phyloP scores from a whole-genome alignment of 352 stramenopile genomes.

The Sclerospora graminicola region DNA sequence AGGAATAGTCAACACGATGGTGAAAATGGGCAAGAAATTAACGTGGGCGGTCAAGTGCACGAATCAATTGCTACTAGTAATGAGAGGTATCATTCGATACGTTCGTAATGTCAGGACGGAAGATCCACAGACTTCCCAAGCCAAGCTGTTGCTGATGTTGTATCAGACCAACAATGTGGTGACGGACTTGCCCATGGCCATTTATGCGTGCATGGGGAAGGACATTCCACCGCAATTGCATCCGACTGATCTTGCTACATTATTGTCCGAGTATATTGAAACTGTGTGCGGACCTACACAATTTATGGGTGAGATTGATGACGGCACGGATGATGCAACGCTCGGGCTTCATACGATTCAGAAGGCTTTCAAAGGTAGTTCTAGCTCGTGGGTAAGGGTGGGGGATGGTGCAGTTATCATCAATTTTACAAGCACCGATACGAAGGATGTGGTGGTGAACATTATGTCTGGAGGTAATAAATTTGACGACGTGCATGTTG shows the following conservation, averaged over 20 bases:
- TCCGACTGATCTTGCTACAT: slow-evolving; percentile 26
- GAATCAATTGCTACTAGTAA: slow-evolving; percentile 17
- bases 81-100: slow-evolving; percentile 21
- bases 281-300: slow-evolving; percentile 34
- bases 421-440: slow-evolving; percentile 16
- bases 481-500: slow-evolving; percentile 12
- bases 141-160: slow-evolving; percentile 12
- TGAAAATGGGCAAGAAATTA: slow-evolving; percentile 15
- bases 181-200: slow-evolving; percentile 21
- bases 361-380: slow-evolving; percentile 13
- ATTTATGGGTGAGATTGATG: slow-evolving; percentile 45
- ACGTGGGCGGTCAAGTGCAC: slow-evolving; percentile 15
- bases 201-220: slow-evolving; percentile 19
- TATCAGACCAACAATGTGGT: slow-evolving; percentile 20
- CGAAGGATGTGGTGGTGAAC: slow-evolving; percentile 16
- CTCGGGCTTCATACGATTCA: slow-evolving; percentile 22
- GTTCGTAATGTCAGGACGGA: slow-evolving; percentile 16
- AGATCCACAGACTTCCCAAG: slow-evolving; percentile 12
- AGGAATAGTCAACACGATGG: slow-evolving; percentile 29
- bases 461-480: slow-evolving; percentile 21
- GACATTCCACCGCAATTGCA: slow-evolving; percentile 21
- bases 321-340: slow-evolving; percentile 27
- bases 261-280: slow-evolving; percentile 49
- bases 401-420: slow-evolving; percentile 16
- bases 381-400: slow-evolving; percentile 13